These are phyloP conservation scores for Mucor irregularis DNA, from an alignment of 371 early-diverging fungal genomes.

Conservation along the genomic window DNA sequence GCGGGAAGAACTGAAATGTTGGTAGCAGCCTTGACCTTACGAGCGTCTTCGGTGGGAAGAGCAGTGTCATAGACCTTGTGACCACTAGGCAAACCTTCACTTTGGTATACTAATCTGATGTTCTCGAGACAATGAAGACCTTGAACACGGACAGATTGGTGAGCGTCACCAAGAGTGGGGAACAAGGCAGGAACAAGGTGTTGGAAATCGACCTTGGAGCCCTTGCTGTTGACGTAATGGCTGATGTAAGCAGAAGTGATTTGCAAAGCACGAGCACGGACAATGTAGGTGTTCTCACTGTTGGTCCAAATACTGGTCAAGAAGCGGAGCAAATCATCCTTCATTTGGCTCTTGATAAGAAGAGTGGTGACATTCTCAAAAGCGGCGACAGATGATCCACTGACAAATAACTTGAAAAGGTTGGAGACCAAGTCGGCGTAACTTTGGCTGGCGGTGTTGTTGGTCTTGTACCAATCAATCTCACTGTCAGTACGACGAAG, in stretches of 20 bases:
- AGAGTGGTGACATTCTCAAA: conserved; percentile 57
- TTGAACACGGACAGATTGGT: conserved; percentile 57
- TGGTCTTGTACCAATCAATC: conserved; percentile 18
- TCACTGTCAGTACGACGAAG: conserved; percentile 5
- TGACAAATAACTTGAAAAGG: conserved; percentile 49
- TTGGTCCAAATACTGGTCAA: conserved; percentile 64
- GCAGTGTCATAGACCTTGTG: conserved; percentile 48
- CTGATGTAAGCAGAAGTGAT: conserved; percentile 61
- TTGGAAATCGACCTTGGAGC: conserved; percentile 69
- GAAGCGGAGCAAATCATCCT: conserved; percentile 63
- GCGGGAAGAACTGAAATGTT: conserved; percentile 47
- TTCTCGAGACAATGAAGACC: conserved; percentile 58
- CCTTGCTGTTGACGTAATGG: conserved; percentile 35
- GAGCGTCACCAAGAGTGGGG: conserved; percentile 56
- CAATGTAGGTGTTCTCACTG: conserved; percentile 23
- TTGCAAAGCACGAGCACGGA: conserved; percentile 64
- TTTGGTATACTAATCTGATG: conserved; percentile 45
- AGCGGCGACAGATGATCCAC: conserved; percentile 39
- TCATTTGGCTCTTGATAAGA: conserved; percentile 58
- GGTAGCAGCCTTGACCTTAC: conserved; percentile 34
- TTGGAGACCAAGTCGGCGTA: conserved; percentile 23
- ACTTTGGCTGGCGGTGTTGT: neutral
- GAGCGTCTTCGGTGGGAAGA: conserved; percentile 11
- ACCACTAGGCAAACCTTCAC: conserved; percentile 27
- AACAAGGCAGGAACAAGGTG: conserved; percentile 78